Evolutionary conservation across 768 basidiomycete species (phyloP).

Genomic region (Lactifluus rugatus): DNA sequence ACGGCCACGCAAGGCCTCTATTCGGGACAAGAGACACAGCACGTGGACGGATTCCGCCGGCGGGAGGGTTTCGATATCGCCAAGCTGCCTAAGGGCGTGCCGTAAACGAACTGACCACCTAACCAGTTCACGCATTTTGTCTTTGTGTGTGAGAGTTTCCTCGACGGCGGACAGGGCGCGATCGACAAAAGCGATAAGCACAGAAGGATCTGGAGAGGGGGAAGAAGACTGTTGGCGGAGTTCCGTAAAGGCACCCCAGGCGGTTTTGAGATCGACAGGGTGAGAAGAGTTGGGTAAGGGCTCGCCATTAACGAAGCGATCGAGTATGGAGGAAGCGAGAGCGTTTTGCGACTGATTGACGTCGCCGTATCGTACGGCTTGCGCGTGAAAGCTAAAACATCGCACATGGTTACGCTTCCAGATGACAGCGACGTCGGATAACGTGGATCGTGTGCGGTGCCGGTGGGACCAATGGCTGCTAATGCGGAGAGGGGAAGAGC

Average conservation of each 20-base stretch:
- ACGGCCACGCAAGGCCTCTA: constrained; percentile 11
- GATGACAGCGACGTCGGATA: not conserved
- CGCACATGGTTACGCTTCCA: constrained; percentile 8
- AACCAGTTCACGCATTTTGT: constrained; percentile 11
- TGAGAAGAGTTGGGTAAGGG: constrained; percentile 11
- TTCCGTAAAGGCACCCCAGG: constrained; percentile 13
- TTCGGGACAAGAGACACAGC: constrained; percentile 12
- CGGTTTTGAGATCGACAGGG: constrained; percentile 10
- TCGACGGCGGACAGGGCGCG: constrained; percentile 14
- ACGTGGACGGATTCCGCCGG: not conserved
- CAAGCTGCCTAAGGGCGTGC: constrained; percentile 1
- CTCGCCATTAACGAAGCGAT: constrained; percentile 12
- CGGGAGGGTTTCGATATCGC: not conserved
- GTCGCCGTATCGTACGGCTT: constrained; percentile 4
- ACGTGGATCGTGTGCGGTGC: not conserved
- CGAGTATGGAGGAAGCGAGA: constrained; percentile 2
- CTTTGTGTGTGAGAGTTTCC: not conserved
- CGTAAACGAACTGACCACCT: constrained; percentile 14
- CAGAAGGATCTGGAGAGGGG: not conserved
- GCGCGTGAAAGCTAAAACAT: not conserved
- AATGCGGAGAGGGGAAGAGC: not conserved
- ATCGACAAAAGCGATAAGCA: constrained; percentile 16
- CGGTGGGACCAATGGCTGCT: not conserved
- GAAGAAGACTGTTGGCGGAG: not conserved
- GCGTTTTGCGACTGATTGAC: not conserved